Conservation (phyloP, 169 alveolate genomes). For the Plasmodium ovale region DNA sequence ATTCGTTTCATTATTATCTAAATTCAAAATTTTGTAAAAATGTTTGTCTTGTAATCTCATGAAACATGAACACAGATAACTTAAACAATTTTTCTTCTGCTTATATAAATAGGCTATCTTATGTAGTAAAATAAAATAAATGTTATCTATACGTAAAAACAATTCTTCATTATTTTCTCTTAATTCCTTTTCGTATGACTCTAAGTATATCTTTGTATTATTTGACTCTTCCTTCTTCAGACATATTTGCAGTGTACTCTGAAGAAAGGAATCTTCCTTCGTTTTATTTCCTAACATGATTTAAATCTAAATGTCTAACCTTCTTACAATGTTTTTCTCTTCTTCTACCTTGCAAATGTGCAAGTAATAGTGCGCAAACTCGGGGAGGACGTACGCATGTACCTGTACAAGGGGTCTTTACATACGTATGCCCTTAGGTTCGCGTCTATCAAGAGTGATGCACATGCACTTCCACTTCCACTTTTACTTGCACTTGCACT, state of each 20-base stretch:
- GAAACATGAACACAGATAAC: slow-evolving; percentile 63
- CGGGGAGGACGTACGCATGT: background rate
- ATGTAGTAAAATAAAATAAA: slow-evolving; percentile 63
- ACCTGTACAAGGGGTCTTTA: background rate
- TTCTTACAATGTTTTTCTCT: background rate
- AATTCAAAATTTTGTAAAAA: slow-evolving; percentile 20
- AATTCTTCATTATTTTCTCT: slow-evolving; percentile 36
- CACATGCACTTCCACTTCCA: background rate
- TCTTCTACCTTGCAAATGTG: background rate
- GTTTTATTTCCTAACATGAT: too few relatives aligned
- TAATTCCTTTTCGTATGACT: slow-evolving; percentile 64
- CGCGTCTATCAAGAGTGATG: too few relatives aligned
- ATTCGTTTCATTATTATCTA: slow-evolving; percentile 15
- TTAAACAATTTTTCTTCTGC: slow-evolving; percentile 56
- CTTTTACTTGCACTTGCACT: background rate
- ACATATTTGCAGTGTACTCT: slow-evolving; percentile 58
- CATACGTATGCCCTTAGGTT: background rate
- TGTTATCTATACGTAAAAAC: slow-evolving; percentile 21
- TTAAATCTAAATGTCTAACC: too few relatives aligned
- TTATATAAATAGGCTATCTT: slow-evolving; percentile 53
- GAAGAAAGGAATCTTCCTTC: slow-evolving; percentile 38
- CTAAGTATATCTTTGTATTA: slow-evolving; percentile 21
- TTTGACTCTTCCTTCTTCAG: slow-evolving; percentile 41
- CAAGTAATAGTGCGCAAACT: background rate
- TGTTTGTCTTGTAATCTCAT: slow-evolving; percentile 13